phyloP scores from a whole-genome alignment of 306 rosid genomes.

The Ormosia semicastrata region DNA sequence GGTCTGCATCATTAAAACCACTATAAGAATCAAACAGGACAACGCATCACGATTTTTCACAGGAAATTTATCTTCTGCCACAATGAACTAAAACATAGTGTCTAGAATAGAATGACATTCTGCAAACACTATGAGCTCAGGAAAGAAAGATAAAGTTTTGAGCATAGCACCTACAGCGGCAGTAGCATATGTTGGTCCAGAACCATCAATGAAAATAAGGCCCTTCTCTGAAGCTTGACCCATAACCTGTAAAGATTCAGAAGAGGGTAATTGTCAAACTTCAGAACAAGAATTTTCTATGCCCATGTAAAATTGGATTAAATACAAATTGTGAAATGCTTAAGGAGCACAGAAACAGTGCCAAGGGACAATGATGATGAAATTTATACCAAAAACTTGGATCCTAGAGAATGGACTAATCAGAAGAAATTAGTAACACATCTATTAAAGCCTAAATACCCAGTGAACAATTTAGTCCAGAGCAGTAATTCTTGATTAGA shows the following conservation, averaged over 20 bases:
- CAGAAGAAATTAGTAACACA: neutral
- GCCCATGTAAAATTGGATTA: neutral
- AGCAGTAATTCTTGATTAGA: neutral
- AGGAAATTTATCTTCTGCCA: neutral
- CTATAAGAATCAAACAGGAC: slow-evolving; percentile 31
- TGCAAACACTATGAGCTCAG: slow-evolving; percentile 10
- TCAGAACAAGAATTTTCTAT: neutral
- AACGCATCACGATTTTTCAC: neutral
- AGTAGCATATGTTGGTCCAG: slow-evolving; percentile 98
- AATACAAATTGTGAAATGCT: neutral
- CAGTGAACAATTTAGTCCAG: neutral
- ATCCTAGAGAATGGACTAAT: neutral
- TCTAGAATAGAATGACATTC: slow-evolving; percentile 8
- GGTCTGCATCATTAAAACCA: slow-evolving; percentile 69
- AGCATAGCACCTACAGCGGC: slow-evolving; percentile 53
- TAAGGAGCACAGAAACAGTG: neutral
- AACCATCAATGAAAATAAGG: slow-evolving; percentile 66
- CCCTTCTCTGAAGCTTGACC: slow-evolving; percentile 73
- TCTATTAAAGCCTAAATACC: neutral
- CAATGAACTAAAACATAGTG: neutral
- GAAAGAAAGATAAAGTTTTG: slow-evolving; percentile 19
- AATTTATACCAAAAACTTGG: slow-evolving; percentile 18
- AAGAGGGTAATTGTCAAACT: slow-evolving; percentile 6
- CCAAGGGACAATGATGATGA: neutral
- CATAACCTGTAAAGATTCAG: slow-evolving; percentile 59